These are phyloP conservation scores for Dictyophora rubrovolvata DNA, from an alignment of 768 basidiomycete species.

Conservation along the genomic window DNA sequence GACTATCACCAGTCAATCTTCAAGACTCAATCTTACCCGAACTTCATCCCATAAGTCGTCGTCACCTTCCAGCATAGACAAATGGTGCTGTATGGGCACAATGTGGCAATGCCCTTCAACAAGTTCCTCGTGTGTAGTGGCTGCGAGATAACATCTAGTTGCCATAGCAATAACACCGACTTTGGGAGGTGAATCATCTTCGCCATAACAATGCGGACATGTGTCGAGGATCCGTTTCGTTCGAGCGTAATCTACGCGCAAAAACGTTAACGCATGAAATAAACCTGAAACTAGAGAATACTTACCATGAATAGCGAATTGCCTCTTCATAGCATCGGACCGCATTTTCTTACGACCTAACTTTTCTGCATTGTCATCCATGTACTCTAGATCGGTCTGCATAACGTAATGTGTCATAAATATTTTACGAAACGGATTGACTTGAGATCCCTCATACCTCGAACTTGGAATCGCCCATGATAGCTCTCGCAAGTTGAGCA, in stretches of 20 bases:
- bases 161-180: conserved; percentile 87
- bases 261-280: background rate
- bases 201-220: conserved; percentile 85
- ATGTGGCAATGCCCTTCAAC: conserved; percentile 88
- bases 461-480: conserved; percentile 84
- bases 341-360: conserved; percentile 93
- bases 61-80: conserved; percentile 86
- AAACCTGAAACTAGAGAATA: background rate
- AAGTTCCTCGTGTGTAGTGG: conserved; percentile 81
- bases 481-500: conserved; percentile 76
- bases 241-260: conserved; percentile 71
- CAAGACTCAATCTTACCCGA: conserved; percentile 41
- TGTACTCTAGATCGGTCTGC: conserved; percentile 84
- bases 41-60: conserved; percentile 99
- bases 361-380: conserved; percentile 94
- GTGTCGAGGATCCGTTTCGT: conserved; percentile 84
- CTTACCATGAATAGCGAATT: conserved; percentile 90
- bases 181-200: conserved; percentile 83
- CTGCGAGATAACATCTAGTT: conserved; percentile 82
- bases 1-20: conserved; percentile 21
- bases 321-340: conserved; percentile 89
- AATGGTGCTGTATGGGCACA: conserved; percentile 89
- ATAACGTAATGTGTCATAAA: background rate
- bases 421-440: background rate
- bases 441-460: conserved; percentile 36